These are phyloP conservation scores for Trichoderma harzianum DNA, from an alignment of 2,329 filamentous ascomycete species.

Conservation along the genomic window DNA sequence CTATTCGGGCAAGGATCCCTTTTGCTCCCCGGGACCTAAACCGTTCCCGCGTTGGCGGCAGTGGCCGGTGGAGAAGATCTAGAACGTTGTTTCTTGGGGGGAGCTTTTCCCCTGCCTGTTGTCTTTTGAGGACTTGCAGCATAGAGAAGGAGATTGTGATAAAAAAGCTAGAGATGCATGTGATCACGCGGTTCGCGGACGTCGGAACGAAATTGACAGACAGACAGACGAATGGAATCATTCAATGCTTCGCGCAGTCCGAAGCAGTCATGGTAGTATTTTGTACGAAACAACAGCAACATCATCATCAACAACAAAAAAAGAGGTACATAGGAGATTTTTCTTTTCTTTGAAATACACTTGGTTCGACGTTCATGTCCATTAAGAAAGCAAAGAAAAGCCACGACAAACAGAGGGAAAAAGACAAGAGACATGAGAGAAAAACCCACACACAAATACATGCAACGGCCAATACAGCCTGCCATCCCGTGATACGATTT, in stretches of 20 bases:
- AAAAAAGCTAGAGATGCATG: not conserved
- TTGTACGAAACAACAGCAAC: not conserved
- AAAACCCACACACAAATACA: not conserved
- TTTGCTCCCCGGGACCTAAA: not conserved
- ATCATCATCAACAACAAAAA: not conserved
- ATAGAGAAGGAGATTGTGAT: not conserved
- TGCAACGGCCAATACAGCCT: conserved; percentile 6
- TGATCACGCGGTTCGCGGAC: conserved; percentile 4
- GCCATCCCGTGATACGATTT: not conserved
- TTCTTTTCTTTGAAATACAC: not conserved
- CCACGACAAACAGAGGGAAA: not conserved
- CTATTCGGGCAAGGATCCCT: conserved; percentile 12
- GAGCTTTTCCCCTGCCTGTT: not conserved
- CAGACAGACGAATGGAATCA: not conserved
- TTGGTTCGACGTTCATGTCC: not conserved
- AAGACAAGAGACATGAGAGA: not conserved
- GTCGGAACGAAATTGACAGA: not conserved
- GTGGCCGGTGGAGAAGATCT: conserved; percentile 4
- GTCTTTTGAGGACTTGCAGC: not conserved
- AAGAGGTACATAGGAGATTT: not conserved
- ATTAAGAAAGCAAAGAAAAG: not conserved
- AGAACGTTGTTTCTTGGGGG: not conserved
- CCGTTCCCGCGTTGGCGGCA: not conserved
- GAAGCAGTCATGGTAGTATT: not conserved
- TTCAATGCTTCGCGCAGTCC: not conserved